Evolutionary conservation across 2,329 filamentous ascomycete species (phyloP), one percentile per base, ranked within the genome.

Genomic region (Coniochaeta hoffmannii): DNA sequence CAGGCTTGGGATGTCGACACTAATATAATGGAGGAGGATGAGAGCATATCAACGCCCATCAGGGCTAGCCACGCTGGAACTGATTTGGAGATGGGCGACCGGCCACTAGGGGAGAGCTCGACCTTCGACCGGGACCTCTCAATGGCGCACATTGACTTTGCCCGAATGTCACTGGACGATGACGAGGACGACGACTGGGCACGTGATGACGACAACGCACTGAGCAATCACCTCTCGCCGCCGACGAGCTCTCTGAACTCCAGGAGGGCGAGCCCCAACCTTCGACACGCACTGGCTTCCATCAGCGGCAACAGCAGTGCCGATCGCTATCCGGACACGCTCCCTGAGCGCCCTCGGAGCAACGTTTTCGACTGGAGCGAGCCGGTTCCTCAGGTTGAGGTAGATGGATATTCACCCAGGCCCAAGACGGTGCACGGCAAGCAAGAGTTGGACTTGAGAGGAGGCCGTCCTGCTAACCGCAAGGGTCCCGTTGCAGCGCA

Each of bases 311-410:
- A 78, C 59, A 68, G 68, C 15, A 68, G 67, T 41, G 64, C 66
- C 11, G 72, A 75, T 8, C 68, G 64, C n/a, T 66, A 66, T 49
- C 59, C 59, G 24, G 62, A 68, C 32, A 60, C 63, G 35, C 56
- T 60, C 36, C 67, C 62, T 44, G 80, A 85, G 54, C 76, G 82
- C 14, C 80, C 81, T 2, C 73, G 81, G 58, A 88, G 86, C 68
- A 91, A 80, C 61, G 74, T 92, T 3, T 92, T 92, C 63, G 88
- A 92, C 68, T 90, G 87, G 87, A 84, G 85, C 50, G 89, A 92
- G 67, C 78, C 86, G 14, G 75, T 81, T 57, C 86, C 88, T 24
- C 87, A 84, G 69, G 71, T 76, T 53, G 81, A 86, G 50, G 70
- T 73, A 15, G 80, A 78, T 57, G 80, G 80, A 28, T 77, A 78